Evolutionary conservation across 1,139 yeast genomes (phyloP).

Genomic region (Lodderomyces oxycetoniae): DNA sequence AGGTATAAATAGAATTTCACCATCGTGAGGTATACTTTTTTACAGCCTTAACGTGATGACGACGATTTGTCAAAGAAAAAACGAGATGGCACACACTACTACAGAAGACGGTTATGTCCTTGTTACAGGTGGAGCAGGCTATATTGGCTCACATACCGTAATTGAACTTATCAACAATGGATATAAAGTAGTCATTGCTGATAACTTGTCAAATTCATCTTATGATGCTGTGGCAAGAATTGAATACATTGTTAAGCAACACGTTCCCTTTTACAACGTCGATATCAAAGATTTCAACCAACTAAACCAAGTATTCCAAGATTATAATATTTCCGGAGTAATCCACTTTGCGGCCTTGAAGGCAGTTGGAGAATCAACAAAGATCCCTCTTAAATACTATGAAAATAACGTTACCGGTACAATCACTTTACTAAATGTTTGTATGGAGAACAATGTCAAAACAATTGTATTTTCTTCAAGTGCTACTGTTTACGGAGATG

Average conservation of each 20-base stretch:
- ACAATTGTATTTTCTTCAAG: conserved; percentile 73
- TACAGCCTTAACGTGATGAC: too few relatives aligned
- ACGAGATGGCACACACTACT: not conserved
- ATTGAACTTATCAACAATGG: conserved; percentile 62
- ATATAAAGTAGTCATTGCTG: conserved; percentile 66
- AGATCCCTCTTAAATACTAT: conserved; percentile 67
- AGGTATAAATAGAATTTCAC: conserved; percentile 1
- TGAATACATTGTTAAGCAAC: conserved; percentile 47
- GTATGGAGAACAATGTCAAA: conserved; percentile 44
- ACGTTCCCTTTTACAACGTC: conserved; percentile 54
- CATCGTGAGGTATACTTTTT: not conserved
- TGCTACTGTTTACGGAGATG: conserved; percentile 85
- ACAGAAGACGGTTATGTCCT: conserved; percentile 38
- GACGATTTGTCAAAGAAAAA: conserved; percentile 1
- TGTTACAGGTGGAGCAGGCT: conserved; percentile 87
- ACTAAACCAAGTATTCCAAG: conserved; percentile 45
- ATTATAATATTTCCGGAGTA: conserved; percentile 54
- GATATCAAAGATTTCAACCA: conserved; percentile 53
- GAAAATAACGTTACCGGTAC: conserved; percentile 70
- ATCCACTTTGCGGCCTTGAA: conserved; percentile 85
- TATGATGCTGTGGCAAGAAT: conserved; percentile 65
- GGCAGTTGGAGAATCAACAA: conserved; percentile 79
- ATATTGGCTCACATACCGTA: conserved; percentile 80
- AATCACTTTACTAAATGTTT: conserved; percentile 50
- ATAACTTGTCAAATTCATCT: conserved; percentile 65